A percentile compares a stretch with the other conserved stretches of the same genome.
phyloP scores from a whole-genome alignment of 495 filamentous ascomycete species.

The Aspergillus avenaceus region DNA sequence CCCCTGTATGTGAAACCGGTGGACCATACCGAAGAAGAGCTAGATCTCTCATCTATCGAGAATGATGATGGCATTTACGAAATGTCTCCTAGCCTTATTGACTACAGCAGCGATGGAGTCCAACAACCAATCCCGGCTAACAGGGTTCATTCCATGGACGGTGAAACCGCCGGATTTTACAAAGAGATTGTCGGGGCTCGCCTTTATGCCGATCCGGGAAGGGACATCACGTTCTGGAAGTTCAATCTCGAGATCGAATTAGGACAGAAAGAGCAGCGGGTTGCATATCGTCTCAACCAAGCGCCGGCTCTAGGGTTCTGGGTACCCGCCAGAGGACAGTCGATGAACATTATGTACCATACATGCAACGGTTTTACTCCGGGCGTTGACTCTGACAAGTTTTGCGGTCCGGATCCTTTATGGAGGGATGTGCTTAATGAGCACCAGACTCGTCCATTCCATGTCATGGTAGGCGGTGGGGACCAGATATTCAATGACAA shows the following conservation, averaged over 20 bases:
- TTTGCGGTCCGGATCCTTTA: constrained; percentile 90
- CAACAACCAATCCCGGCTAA: constrained; percentile 40
- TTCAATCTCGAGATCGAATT: constrained; percentile 94
- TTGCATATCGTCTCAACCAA: constrained; percentile 93
- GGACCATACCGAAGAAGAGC: constrained; percentile 69
- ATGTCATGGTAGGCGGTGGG: constrained; percentile 96
- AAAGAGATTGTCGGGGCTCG: constrained; percentile 77
- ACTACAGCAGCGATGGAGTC: constrained; percentile 33
- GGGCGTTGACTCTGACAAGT: constrained; percentile 67
- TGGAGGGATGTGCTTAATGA: constrained; percentile 95
- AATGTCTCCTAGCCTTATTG: constrained; percentile 39
- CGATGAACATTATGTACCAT: constrained; percentile 99
- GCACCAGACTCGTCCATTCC: constrained; percentile 89
- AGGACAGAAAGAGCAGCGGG: constrained; percentile 65
- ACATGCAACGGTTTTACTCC: constrained; percentile 94
- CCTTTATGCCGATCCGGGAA: constrained; percentile 77
- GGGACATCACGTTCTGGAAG: constrained; percentile 91
- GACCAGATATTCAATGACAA: constrained; percentile 96
- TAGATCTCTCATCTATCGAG: constrained; percentile 71
- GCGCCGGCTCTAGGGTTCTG: constrained; percentile 89
- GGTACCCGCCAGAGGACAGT: constrained; percentile 80
- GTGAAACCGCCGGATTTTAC: constrained; percentile 70
- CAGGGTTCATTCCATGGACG: constrained; percentile 49
- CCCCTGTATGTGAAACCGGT: constrained; percentile 81
- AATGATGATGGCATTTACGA: constrained; percentile 81